Evolutionary conservation across 495 filamentous ascomycete genomes (phyloP).

Genomic region (Neurospora sp.): DNA sequence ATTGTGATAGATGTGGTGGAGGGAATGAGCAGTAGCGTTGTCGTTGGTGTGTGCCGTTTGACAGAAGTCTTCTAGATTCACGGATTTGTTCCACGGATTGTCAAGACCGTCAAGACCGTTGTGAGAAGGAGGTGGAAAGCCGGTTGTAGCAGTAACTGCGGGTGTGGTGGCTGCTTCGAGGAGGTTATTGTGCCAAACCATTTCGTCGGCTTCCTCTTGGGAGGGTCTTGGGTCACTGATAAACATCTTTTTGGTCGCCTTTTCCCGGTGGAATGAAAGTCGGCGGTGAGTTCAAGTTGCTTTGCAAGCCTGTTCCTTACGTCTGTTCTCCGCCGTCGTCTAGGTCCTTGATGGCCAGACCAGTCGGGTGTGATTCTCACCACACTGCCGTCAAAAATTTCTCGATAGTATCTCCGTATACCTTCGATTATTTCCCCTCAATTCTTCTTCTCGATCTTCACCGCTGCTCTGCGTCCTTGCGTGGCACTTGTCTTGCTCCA

Average conservation of each 20-base stretch:
- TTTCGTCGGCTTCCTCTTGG: neutral
- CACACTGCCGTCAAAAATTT: neutral
- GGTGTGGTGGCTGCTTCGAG: neutral
- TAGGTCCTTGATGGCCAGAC: neutral
- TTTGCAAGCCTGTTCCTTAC: neutral
- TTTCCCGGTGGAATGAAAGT: neutral
- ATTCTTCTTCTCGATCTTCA: neutral
- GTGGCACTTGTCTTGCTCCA: neutral
- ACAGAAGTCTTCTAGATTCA: neutral
- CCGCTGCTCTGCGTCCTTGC: neutral
- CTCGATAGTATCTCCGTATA: neutral
- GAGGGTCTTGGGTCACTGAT: neutral
- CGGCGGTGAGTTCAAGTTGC: neutral
- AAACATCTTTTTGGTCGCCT: neutral
- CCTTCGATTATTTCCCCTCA: neutral
- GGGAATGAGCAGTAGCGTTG: neutral
- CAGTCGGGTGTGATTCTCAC: neutral
- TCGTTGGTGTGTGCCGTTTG: neutral
- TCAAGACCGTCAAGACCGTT: neutral
- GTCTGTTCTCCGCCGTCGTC: neutral
- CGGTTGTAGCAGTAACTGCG: neutral
- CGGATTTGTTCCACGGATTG: neutral
- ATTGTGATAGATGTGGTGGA: neutral
- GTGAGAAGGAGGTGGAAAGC: neutral
- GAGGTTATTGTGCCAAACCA: neutral